Evolutionary conservation across 495 filamentous ascomycete species (phyloP).

Genomic region (Apodospora peruviana): DNA sequence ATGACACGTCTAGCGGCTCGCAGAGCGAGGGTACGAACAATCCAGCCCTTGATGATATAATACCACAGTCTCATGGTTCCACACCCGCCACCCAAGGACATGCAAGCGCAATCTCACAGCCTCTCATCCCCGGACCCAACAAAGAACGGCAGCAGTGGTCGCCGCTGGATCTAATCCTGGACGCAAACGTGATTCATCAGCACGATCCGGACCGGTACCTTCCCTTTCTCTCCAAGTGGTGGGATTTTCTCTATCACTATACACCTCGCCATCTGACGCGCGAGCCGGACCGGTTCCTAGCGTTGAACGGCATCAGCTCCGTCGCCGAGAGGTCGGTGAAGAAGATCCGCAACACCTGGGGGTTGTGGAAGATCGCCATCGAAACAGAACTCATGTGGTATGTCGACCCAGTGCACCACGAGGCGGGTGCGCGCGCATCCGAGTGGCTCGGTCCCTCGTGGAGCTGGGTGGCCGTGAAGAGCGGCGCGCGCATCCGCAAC

Average conservation of each 20-base stretch:
- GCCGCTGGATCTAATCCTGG: too few species aligned
- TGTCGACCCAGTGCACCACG: neutral
- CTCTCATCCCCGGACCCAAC: too few species aligned
- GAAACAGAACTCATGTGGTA: neutral
- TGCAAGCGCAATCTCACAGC: too few species aligned
- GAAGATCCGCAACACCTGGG: neutral
- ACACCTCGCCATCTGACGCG: neutral
- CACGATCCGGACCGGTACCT: too few species aligned
- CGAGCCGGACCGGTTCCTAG: conserved; percentile 1
- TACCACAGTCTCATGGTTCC: too few species aligned
- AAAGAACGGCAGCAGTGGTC: too few species aligned
- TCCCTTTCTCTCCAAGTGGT: neutral
- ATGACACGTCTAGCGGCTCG: too few species aligned
- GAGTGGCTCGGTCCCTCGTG: neutral
- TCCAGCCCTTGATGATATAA: too few species aligned
- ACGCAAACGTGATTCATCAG: too few species aligned
- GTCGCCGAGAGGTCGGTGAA: neutral
- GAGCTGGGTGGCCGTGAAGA: neutral
- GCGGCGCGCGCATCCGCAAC: neutral
- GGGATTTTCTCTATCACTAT: neutral
- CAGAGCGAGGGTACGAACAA: too few species aligned
- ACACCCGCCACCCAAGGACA: too few species aligned
- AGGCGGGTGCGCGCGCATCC: neutral
- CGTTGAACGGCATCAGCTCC: neutral
- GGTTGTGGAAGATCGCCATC: neutral